A percentile compares a stretch with the other conserved stretches of the same genome.
Evolutionary conservation across 2,329 filamentous ascomycete genomes (phyloP).

Genomic region (Arthrocladium fulminans): DNA sequence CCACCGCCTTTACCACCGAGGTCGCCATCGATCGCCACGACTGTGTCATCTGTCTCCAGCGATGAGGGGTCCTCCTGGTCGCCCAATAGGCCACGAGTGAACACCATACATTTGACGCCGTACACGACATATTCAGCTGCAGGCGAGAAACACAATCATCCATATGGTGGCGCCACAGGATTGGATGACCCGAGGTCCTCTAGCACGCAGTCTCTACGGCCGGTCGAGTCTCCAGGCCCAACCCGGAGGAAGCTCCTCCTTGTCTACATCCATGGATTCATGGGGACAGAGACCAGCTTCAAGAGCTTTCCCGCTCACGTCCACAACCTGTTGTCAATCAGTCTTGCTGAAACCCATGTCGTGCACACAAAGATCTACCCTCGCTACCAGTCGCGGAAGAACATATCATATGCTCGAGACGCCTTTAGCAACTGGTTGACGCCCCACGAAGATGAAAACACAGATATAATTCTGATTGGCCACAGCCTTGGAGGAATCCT

Average conservation of each 20-base stretch:
- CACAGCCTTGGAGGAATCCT: conserved; percentile 87
- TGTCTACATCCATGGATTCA: conserved; percentile 83
- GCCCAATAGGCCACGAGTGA: neutral
- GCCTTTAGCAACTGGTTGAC: conserved; percentile 74
- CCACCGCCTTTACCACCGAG: conserved; percentile 10
- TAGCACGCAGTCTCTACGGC: conserved; percentile 27
- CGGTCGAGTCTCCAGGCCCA: conserved; percentile 24
- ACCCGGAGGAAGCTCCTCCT: conserved; percentile 53
- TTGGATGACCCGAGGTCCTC: conserved; percentile 21
- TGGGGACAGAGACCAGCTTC: conserved; percentile 81
- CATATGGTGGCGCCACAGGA: conserved; percentile 16
- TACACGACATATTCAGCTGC: neutral
- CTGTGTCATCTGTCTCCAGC: conserved; percentile 4
- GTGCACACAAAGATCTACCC: conserved; percentile 66
- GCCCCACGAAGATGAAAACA: conserved; percentile 63
- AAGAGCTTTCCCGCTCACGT: conserved; percentile 80
- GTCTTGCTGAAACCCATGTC: conserved; percentile 62
- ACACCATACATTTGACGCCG: conserved; percentile 10
- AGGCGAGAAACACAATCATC: neutral
- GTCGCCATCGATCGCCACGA: conserved; percentile 1
- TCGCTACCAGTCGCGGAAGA: conserved; percentile 36
- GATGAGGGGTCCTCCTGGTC: neutral
- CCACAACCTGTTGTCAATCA: conserved; percentile 60
- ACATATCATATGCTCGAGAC: conserved; percentile 58
- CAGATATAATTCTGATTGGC: conserved; percentile 73